Conservation (phyloP, 257 asterid species). For the Mentha longifolia region DNA sequence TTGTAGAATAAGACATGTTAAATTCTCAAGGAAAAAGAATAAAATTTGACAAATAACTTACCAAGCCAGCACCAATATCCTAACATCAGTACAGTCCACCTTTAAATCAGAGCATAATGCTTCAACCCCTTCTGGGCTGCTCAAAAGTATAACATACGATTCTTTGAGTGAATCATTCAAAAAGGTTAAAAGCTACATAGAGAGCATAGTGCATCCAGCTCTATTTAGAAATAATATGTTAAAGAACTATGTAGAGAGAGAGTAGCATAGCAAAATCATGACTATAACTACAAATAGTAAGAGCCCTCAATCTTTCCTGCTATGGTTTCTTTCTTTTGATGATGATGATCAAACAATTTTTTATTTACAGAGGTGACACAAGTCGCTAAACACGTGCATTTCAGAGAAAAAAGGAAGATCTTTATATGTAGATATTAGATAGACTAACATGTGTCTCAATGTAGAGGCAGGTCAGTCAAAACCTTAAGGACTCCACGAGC, state of each 20-base stretch:
- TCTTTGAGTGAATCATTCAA: constrained; percentile 22
- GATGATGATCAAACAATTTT: background rate
- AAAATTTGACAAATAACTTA: constrained; percentile 37
- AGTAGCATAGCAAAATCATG: background rate
- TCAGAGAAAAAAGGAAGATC: background rate
- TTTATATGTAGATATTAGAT: background rate
- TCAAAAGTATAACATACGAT: constrained; percentile 29
- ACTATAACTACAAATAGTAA: too few relatives aligned
- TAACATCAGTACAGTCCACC: constrained; percentile 81
- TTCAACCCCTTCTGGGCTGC: constrained; percentile 85
- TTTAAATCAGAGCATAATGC: constrained; percentile 77
- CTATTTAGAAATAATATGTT: constrained; percentile 3
- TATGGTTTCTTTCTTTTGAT: too few relatives aligned
- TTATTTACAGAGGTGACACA: constrained; percentile 6
- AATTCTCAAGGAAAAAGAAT: background rate
- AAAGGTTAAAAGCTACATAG: background rate
- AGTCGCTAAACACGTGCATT: background rate
- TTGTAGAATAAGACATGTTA: constrained; percentile 31
- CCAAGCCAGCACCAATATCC: constrained; percentile 93
- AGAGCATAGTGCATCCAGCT: constrained; percentile 13
- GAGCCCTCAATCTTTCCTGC: too few relatives aligned
- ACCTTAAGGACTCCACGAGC: background rate
- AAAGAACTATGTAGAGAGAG: background rate
- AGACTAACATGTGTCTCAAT: constrained; percentile 5
- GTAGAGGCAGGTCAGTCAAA: background rate